A percentile compares a stretch with the other conserved stretches of the same genome.
phyloP scores from a whole-genome alignment of 257 asterid genomes.

The Solanum appendiculatum region DNA sequence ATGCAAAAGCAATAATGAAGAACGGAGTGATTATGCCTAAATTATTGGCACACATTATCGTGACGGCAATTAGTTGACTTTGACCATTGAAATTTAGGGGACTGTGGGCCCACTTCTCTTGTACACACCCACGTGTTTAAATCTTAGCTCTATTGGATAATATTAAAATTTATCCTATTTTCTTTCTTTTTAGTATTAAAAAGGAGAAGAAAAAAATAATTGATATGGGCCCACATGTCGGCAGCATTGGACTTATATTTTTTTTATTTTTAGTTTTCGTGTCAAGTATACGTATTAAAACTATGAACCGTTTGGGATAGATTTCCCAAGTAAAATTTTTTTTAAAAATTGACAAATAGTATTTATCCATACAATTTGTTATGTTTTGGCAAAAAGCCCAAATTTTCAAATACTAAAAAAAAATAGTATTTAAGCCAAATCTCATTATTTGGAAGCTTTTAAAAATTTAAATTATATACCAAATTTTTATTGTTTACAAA shows the following conservation, averaged over 20 bases:
- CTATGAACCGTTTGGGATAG: too few relatives aligned
- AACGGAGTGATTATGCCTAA: not conserved
- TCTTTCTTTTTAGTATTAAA: not conserved
- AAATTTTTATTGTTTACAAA: too few relatives aligned
- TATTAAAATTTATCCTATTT: not conserved
- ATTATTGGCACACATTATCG: conserved; percentile 1
- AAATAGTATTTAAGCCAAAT: too few relatives aligned
- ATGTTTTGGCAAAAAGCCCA: too few relatives aligned
- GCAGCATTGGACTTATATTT: not conserved
- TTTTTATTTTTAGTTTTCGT: not conserved
- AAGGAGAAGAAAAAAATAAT: not conserved
- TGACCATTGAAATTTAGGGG: not conserved
- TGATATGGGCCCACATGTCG: not conserved
- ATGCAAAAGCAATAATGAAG: not conserved
- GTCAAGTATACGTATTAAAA: not conserved
- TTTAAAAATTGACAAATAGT: too few relatives aligned
- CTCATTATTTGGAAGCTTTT: too few relatives aligned
- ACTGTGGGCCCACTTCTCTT: not conserved
- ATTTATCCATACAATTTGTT: too few relatives aligned
- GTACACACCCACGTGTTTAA: not conserved
- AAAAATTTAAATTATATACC: too few relatives aligned
- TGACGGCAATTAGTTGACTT: conserved; percentile 4
- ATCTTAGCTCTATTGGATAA: not conserved
- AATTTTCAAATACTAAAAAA: too few relatives aligned
- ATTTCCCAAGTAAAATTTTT: too few relatives aligned